These are phyloP conservation scores for Fusarium clavum DNA, from an alignment of 2,329 filamentous ascomycete genomes.

Conservation along the genomic window DNA sequence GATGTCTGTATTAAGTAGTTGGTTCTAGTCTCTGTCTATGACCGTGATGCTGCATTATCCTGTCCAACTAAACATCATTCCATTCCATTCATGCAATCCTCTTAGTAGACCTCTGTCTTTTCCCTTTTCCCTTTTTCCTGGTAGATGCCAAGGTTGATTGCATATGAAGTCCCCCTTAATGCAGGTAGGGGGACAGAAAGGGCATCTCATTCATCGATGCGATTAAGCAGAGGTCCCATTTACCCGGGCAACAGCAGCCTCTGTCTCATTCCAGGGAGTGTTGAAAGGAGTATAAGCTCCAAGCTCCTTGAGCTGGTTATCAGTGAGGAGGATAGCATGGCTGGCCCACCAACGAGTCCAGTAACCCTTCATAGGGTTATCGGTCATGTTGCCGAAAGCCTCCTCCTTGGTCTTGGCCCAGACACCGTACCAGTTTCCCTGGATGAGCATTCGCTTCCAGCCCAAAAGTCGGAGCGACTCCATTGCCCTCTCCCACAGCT, in stretches of 20 bases:
- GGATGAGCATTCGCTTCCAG: background rate
- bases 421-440: constrained; percentile 1
- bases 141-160: background rate
- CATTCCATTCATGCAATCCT: background rate
- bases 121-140: background rate
- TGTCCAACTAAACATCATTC: background rate
- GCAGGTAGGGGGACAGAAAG: background rate
- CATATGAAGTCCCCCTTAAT: background rate
- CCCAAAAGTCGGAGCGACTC: background rate
- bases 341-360: background rate
- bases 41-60: background rate
- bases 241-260: background rate
- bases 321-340: background rate
- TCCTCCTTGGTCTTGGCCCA: background rate
- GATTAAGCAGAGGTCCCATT: background rate
- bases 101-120: background rate
- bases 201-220: background rate
- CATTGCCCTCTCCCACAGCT: background rate
- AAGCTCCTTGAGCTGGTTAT: background rate
- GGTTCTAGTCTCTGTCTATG: background rate
- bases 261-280: background rate
- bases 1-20: background rate
- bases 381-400: background rate
- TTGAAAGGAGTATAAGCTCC: background rate
- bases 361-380: background rate